Evolutionary conservation across 1,139 yeast genomes (phyloP).

Genomic region (Magnusiomyces fungicola): DNA sequence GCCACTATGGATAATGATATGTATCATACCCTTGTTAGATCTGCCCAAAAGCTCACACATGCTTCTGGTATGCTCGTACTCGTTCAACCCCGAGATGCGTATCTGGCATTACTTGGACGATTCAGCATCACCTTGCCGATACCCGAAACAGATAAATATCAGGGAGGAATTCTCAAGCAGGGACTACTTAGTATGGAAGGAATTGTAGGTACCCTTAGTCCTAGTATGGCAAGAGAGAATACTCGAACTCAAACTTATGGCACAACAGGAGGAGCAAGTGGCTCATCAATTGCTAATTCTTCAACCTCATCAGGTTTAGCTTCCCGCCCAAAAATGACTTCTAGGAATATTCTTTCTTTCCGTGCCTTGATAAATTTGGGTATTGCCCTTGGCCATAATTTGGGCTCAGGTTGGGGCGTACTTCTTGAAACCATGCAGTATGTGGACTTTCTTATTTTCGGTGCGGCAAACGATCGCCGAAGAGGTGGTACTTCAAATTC

Average conservation of each 20-base stretch:
- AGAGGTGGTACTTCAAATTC: slow-evolving; percentile 13
- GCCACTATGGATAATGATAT: slow-evolving; percentile 62
- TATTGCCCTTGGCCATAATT: slow-evolving; percentile 65
- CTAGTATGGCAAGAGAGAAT: slow-evolving; percentile 26
- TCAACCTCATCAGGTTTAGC: neutral
- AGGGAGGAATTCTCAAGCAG: slow-evolving; percentile 11
- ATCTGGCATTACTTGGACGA: slow-evolving; percentile 50
- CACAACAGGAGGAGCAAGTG: neutral
- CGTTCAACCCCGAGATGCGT: slow-evolving; percentile 49
- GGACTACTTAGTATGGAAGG: slow-evolving; percentile 53
- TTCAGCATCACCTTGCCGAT: slow-evolving; percentile 42
- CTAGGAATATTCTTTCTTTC: slow-evolving; percentile 66
- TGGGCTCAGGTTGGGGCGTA: slow-evolving; percentile 61
- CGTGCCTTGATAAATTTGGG: slow-evolving; percentile 74
- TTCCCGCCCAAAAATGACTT: slow-evolving; percentile 28
- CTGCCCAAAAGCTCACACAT: slow-evolving; percentile 74
- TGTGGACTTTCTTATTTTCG: slow-evolving; percentile 54
- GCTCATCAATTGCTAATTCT: slow-evolving; percentile 3
- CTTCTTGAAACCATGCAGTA: slow-evolving; percentile 60
- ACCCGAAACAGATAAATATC: slow-evolving; percentile 23
- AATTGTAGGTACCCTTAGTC: slow-evolving; percentile 51
- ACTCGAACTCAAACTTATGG: slow-evolving; percentile 7
- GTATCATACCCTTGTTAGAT: slow-evolving; percentile 55
- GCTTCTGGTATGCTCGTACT: slow-evolving; percentile 70
- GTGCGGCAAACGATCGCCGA: slow-evolving; percentile 14